Evolutionary conservation across 2,329 filamentous ascomycete genomes (phyloP), one percentile per base, ranked within the genome.

Genomic region (Dryadomyces quercivorus): DNA sequence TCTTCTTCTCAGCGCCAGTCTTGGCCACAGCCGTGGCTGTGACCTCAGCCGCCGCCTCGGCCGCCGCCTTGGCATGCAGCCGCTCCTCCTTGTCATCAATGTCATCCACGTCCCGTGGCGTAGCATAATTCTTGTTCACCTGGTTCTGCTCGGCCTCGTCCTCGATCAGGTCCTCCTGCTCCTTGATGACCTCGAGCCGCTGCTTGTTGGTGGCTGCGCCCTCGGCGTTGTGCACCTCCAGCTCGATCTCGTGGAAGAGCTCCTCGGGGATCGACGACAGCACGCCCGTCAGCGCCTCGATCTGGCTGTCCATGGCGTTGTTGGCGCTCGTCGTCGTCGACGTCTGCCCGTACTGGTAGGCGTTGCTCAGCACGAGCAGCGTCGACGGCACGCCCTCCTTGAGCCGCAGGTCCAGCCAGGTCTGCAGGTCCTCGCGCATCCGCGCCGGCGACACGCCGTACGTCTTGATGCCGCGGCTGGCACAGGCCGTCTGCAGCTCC

Each of bases 201-300:
- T 97, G 93, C 79, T 94, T 96, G 81, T 98, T 98, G 61, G 93
- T 98, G 22, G 93, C 93, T 12, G 91, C 92, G 58, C 93, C 93
- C 72, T 98, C 93, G 50, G 92, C 91, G 58, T 85, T 95, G 77
- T 96, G 89, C 10, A 98, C 90, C 73, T 98, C 93, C 36, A 98
- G 85, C 72, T 97, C 93, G 59, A 98, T 96, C 75, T 98, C 93
- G 76, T 98, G 93, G 87, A 94, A 98, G 44, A 98, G 78, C 70
- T 98, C 93, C 70, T 98, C 93, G 3, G 93, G 93, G 59, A 98
- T 97, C 57, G 87, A 91, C 44, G 88, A 94, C 44, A 98, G 76
- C 5, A 98, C 93, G 54, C 90, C 88, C 57, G 91, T 88, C 50
- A 98, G 80, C 0, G 93, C 90, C 61, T 96, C 91, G 56, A 98